Percentiles rank a stretch among this genome's conserved stretches.
Evolutionary conservation across 805 yeast genomes (phyloP).

Genomic region (Schwanniomyces vanrijiae): DNA sequence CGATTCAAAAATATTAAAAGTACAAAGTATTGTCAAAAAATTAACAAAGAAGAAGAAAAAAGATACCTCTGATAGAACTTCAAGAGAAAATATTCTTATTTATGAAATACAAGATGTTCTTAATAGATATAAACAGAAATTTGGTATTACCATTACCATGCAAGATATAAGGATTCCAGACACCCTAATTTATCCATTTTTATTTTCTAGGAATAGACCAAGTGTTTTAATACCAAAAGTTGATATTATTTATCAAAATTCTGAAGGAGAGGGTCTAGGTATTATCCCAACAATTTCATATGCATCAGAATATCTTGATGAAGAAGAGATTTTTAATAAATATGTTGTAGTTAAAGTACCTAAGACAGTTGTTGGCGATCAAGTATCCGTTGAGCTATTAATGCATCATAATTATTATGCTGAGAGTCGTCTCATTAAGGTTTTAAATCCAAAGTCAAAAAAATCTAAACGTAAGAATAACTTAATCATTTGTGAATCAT

Average conservation of each 20-base stretch:
- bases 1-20: neutral
- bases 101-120: slow-evolving; percentile 27
- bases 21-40: neutral
- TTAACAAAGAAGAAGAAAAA: slow-evolving; percentile 23
- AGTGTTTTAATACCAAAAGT: slow-evolving; percentile 10
- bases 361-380: slow-evolving; percentile 40
- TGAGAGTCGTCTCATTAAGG: slow-evolving; percentile 26
- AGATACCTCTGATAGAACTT: slow-evolving; percentile 30
- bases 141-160: slow-evolving; percentile 6
- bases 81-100: slow-evolving; percentile 21
- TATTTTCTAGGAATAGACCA: slow-evolving; percentile 23
- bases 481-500: slow-evolving; percentile 33
- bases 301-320: slow-evolving; percentile 10
- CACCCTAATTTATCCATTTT: slow-evolving; percentile 20
- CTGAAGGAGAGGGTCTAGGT: slow-evolving; percentile 40
- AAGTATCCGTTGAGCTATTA: slow-evolving; percentile 24
- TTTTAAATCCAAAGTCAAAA: slow-evolving; percentile 11
- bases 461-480: slow-evolving; percentile 20
- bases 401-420: slow-evolving; percentile 30
- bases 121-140: slow-evolving; percentile 3
- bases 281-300: slow-evolving; percentile 23
- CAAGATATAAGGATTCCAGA: slow-evolving; percentile 19
- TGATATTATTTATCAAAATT: slow-evolving; percentile 25
- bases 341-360: slow-evolving; percentile 34
- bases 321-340: slow-evolving; percentile 11